Percentiles rank a stretch among this genome's conserved stretches.
phyloP scores from a whole-genome alignment of 2,329 filamentous ascomycete genomes.

The Aplosporella prunicola region DNA sequence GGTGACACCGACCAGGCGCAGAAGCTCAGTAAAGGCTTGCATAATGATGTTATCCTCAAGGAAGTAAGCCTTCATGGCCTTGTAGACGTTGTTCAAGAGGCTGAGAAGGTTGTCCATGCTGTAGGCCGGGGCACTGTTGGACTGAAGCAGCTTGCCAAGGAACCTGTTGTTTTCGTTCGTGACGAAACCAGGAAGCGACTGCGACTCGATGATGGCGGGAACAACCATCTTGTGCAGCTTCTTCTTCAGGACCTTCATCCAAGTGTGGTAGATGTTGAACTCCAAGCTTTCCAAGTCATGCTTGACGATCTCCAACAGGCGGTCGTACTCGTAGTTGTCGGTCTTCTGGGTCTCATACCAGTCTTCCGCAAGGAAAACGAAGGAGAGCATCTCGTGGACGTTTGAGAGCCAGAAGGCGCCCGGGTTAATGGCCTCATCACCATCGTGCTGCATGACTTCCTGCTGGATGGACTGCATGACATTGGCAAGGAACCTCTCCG shows the following conservation, averaged over 20 bases:
- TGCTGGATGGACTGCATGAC: conserved; percentile 99
- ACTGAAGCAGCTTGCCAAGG: conserved; percentile 89
- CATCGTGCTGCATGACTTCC: conserved; percentile 98
- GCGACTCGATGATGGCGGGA: conserved; percentile 96
- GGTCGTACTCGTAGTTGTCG: conserved; percentile 98
- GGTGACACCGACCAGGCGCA: conserved; percentile 88
- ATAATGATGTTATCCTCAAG: conserved; percentile 92
- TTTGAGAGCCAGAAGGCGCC: conserved; percentile 99
- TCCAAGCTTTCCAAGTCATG: conserved; percentile 96
- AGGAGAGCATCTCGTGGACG: conserved; percentile 98
- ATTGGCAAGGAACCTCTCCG: conserved; percentile 94
- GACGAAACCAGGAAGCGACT: conserved; percentile 94
- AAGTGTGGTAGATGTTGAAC: conserved; percentile 99
- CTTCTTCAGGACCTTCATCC: conserved; percentile 99
- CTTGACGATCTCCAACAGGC: conserved; percentile 95
- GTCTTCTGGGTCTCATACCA: conserved; percentile 99
- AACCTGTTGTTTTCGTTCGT: conserved; percentile 98
- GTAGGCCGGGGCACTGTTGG: conserved; percentile 85
- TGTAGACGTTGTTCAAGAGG: conserved; percentile 92
- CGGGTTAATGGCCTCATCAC: conserved; percentile 92
- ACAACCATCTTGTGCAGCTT: conserved; percentile 99
- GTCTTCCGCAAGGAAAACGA: conserved; percentile 96
- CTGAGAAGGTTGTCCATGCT: conserved; percentile 99
- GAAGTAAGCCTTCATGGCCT: conserved; percentile 98
- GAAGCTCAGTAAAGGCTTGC: conserved; percentile 87